Evolutionary conservation across 371 early-diverging fungal genomes (phyloP), one percentile per base, ranked within the genome.

Genomic region (Saksenaea oblongispora): DNA sequence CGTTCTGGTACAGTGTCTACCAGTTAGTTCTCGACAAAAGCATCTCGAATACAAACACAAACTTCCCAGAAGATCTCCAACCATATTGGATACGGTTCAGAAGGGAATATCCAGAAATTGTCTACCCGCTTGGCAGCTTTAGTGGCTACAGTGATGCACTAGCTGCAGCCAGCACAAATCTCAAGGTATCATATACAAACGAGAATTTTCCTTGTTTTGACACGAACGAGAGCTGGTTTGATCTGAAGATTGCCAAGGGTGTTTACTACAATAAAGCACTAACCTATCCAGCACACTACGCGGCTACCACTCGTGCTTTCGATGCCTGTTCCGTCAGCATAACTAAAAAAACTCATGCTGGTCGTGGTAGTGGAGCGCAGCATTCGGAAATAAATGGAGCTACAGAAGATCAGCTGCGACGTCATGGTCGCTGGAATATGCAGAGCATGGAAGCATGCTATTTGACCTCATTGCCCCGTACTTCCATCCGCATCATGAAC

Each of bases 371-470:
- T 34, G 56, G 56, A 14, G 31, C 13, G 0, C 27, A 31, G 13
- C 24, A 54, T 54, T n/a, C 54, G 7, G 31, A 54, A 14, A 54
- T 54, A 14, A 26, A 54, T 54, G 54, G 54, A 9, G 54, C 31
- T 14, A 54, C 27, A 5, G 54, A 54, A 22, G 24, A 54, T 31
- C 54, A 54, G 31, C n/a, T 54, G 17, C 54, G 24, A 3, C 24
- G 54, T 1, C 54, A 24, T 22, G 54, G 54, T 18, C 54, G 54
- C 5, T 54, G 54, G 54, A 54, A 26, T 24, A 54, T 54, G 54
- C 54, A 54, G 24, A 54, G 27, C 24, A 54, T 54, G 27, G 54
- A 28, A 54, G 31, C 31, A 7, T 54, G 24, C 24, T 54, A 54
- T 24, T 26, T 54, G 5, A 54, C 54, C 13, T 54, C 27, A 14